A percentile compares a stretch with the other conserved stretches of the same genome.
Evolutionary conservation across 805 yeast genomes (phyloP).

Genomic region (Candida namnaoensis): DNA sequence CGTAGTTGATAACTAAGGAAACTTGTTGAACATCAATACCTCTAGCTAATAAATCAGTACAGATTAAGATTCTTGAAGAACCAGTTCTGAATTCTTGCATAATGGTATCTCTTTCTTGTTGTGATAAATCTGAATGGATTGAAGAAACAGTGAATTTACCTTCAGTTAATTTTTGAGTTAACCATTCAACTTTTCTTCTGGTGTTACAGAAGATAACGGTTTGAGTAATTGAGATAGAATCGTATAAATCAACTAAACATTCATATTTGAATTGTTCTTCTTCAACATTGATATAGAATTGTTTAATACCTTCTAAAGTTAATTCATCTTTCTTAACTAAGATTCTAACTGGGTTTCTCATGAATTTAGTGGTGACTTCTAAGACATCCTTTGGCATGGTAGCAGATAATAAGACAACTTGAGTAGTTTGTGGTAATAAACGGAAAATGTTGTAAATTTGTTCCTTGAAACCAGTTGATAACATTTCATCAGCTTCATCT

Average conservation of each 20-base stretch:
- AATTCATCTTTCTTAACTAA: slow-evolving; percentile 93
- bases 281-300: slow-evolving; percentile 84
- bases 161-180: slow-evolving; percentile 63
- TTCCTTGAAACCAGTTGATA: slow-evolving; percentile 87
- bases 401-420: slow-evolving; percentile 92
- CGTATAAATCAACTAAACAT: slow-evolving; percentile 90
- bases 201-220: slow-evolving; percentile 98
- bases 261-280: slow-evolving; percentile 93
- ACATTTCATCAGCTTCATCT: slow-evolving; percentile 98
- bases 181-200: slow-evolving; percentile 86
- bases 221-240: slow-evolving; percentile 91
- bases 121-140: slow-evolving; percentile 95
- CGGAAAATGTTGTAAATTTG: slow-evolving; percentile 92
- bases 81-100: slow-evolving; percentile 97
- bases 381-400: slow-evolving; percentile 91
- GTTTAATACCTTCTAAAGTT: slow-evolving; percentile 92
- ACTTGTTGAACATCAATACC: slow-evolving; percentile 98
- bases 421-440: slow-evolving; percentile 80
- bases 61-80: slow-evolving; percentile 82
- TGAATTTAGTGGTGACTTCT: slow-evolving; percentile 85
- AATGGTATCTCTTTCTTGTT: slow-evolving; percentile 85
- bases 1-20: slow-evolving; percentile 90
- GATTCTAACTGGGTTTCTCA: slow-evolving; percentile 91
- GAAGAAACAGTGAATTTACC: slow-evolving; percentile 87
- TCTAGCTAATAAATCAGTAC: slow-evolving; percentile 95